These are phyloP conservation scores for Plasmodium inui DNA, from an alignment of 169 alveolate species.

Conservation along the genomic window DNA sequence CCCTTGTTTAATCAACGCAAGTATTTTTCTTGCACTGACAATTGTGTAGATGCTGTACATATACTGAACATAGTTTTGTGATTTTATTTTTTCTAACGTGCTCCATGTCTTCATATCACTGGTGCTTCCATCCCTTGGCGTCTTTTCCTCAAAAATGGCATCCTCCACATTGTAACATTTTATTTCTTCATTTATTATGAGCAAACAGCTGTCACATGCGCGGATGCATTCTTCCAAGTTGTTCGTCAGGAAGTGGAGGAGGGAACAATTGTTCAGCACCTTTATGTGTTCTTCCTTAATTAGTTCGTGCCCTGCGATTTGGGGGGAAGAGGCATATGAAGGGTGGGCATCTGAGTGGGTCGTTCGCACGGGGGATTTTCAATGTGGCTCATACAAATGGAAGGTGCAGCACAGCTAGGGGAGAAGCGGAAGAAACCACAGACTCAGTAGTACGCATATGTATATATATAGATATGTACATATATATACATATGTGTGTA, in stretches of 20 bases:
- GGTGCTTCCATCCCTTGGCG: neutral
- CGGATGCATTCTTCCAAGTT: conserved; percentile 20
- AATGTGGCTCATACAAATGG: neutral
- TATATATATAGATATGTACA: neutral
- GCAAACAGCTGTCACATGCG: conserved; percentile 44
- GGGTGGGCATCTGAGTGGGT: neutral
- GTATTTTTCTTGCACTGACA: conserved; percentile 38
- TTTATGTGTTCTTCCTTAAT: conserved; percentile 48
- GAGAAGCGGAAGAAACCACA: neutral
- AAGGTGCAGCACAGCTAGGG: neutral
- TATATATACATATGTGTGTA: neutral
- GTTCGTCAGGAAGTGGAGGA: conserved; percentile 38
- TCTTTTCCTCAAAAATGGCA: neutral
- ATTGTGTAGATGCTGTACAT: conserved; percentile 43
- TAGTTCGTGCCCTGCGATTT: conserved; percentile 14
- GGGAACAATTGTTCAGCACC: conserved; percentile 25
- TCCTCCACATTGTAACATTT: conserved; percentile 36
- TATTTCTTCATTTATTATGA: conserved; percentile 43
- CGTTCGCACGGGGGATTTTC: neutral
- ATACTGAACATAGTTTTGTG: conserved; percentile 50
- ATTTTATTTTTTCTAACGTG: conserved; percentile 45
- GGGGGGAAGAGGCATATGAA: neutral
- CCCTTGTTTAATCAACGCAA: conserved; percentile 30
- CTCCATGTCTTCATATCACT: neutral
- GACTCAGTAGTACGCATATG: neutral